Evolutionary conservation across 805 yeast species (phyloP), one percentile per base, ranked within the genome.

Genomic region (Yamadazyma phyllophila): DNA sequence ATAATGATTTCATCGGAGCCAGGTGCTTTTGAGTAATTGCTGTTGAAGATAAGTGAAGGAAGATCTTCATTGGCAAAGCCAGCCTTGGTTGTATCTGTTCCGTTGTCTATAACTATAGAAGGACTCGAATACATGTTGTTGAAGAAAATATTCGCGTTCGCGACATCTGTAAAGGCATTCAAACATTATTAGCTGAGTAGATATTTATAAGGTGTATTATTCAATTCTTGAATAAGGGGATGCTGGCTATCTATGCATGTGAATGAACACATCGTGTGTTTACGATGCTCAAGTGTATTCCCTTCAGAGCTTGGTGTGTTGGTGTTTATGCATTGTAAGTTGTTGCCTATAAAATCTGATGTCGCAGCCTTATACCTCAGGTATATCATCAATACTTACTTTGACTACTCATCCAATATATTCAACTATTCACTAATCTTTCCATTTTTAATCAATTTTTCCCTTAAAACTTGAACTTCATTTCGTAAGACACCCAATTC

Each of bases 71-170:
- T 76, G 12, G 88, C 82, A 53, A 83, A 74, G 2, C 92, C 92
- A 0, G 90, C 90, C 48, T 81, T 77, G 17, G 88, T 83, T 9
- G 74, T 67, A 42, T 74, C 64, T 1, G 88, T 72, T 14, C 88
- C 89, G 56, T 80, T 80, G 59, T 85, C 91, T 17, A 85, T 80
- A 44, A 85, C 85, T 10, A 85, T 76, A 7, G 88, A 78, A n/a
- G 83, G 80, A 35, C 64, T 53, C 26, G 62, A 51, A 32, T 60
- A 60, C 46, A 55, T 58, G 58, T 56, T 59, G 48, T 16, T 29
- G 36, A 37, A 37, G 31, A 29, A 29, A 29, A 11, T 29, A 29
- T 29, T 29, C 31, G 31, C 36, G 36, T 15, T 32, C 17, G 41
- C 41, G 44, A 36, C 36, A 15, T 32, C 8, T 15, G 36, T 20